phyloP scores from a whole-genome alignment of 1,284 basidiomycete genomes.

The Rhodotorula glutinis region DNA sequence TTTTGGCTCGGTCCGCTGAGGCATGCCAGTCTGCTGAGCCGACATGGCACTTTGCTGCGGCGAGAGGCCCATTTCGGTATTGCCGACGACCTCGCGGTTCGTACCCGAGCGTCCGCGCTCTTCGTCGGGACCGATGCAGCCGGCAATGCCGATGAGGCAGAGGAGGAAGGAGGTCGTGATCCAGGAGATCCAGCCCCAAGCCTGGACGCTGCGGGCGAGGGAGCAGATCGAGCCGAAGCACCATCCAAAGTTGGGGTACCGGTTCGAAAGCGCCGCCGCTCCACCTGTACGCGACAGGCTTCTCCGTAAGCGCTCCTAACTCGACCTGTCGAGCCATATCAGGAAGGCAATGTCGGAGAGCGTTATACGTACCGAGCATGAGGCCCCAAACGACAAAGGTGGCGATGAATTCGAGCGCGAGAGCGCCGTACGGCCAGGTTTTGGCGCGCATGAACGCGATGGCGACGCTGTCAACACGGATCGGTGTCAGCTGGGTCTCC shows the following conservation, averaged over 20 bases:
- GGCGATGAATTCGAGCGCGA: slow-evolving; percentile 9
- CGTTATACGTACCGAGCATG: slow-evolving; percentile 13
- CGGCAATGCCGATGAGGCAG: slow-evolving; percentile 4
- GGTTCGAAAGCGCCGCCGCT: slow-evolving; percentile 16
- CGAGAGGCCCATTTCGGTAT: slow-evolving; percentile 1
- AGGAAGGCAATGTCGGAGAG: background rate
- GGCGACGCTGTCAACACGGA: no score
- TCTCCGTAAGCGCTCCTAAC: no score
- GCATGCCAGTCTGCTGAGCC: background rate
- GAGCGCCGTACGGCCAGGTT: background rate
- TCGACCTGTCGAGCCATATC: no score
- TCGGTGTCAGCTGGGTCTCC: no score
- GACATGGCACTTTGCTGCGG: background rate
- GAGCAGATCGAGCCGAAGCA: slow-evolving; percentile 12
- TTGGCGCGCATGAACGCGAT: background rate
- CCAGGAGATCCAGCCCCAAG: slow-evolving; percentile 33
- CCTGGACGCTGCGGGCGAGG: slow-evolving; percentile 15
- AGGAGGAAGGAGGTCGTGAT: slow-evolving; percentile 22
- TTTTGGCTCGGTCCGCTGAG: background rate
- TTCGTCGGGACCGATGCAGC: slow-evolving; percentile 1
- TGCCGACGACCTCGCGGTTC: background rate
- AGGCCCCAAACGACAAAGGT: slow-evolving; percentile 20
- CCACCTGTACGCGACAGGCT: background rate
- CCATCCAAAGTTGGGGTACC: background rate
- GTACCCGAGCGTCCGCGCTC: background rate